Evolutionary conservation across 2,329 filamentous ascomycete species (phyloP).

Genomic region (Elsinoe perseae): DNA sequence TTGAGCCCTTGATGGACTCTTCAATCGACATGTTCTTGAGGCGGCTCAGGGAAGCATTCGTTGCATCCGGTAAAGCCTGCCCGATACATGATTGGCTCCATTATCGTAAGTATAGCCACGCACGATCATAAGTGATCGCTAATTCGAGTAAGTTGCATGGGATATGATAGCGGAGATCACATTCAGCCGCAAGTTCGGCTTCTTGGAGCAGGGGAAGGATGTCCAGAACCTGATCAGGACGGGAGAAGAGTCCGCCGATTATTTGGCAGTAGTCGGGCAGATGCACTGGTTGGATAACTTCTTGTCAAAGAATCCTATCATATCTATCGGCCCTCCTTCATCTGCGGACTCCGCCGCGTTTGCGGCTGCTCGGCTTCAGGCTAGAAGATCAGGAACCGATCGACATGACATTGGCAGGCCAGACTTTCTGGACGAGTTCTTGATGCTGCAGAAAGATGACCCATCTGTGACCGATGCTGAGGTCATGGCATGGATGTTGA

Average conservation of each 20-base stretch:
- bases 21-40: neutral
- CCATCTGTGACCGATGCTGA: constrained; percentile 26
- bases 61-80: neutral
- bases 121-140: neutral
- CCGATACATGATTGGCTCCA: constrained; percentile 12
- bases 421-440: constrained; percentile 23
- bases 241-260: constrained; percentile 2
- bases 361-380: neutral
- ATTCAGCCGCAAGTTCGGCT: constrained; percentile 14
- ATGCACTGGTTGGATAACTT: constrained; percentile 13
- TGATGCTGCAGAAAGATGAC: constrained; percentile 20
- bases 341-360: constrained; percentile 14
- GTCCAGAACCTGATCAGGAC: constrained; percentile 5
- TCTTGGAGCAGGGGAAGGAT: constrained; percentile 16
- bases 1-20: constrained; percentile 7
- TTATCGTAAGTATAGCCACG: constrained; percentile 1
- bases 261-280: constrained; percentile 13
- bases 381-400: neutral
- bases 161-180: constrained; percentile 17
- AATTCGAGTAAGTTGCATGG: constrained; percentile 12
- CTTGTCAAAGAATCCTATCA: constrained; percentile 15
- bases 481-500: constrained; percentile 26
- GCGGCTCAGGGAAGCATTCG: constrained; percentile 7
- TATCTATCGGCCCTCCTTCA: constrained; percentile 16
- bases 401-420: constrained; percentile 4